These are phyloP conservation scores for Neonectria neomacrospora DNA, from an alignment of 2,329 filamentous ascomycete species.

Conservation along the genomic window DNA sequence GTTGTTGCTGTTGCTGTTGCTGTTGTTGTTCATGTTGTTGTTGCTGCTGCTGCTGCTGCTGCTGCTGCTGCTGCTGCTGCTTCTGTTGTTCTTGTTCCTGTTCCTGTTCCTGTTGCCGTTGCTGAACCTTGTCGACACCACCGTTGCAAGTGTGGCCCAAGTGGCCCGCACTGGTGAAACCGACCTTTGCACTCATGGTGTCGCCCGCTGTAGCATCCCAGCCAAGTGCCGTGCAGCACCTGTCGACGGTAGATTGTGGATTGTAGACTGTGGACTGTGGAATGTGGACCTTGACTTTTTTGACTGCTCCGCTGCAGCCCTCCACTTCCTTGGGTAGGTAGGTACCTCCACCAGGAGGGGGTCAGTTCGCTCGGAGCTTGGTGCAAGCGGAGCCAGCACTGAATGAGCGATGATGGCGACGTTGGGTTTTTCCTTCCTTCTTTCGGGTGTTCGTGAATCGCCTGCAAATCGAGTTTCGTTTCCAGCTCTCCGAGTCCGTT, in stretches of 20 bases:
- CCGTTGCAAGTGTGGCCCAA: slow-evolving; percentile 30
- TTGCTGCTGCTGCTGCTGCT: slow-evolving; percentile 14
- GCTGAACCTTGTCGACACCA: slow-evolving; percentile 33
- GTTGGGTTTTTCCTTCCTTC: not conserved
- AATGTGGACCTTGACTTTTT: not conserved
- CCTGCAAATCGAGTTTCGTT: slow-evolving; percentile 1
- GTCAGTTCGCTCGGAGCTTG: not conserved
- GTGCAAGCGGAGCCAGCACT: slow-evolving; percentile 17
- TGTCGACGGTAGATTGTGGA: not conserved
- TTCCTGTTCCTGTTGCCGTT: not conserved
- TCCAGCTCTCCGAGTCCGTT: not conserved
- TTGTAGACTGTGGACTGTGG: not conserved
- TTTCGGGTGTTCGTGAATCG: not conserved
- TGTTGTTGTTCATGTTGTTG: not conserved
- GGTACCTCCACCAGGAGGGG: slow-evolving; percentile 21
- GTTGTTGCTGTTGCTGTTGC: slow-evolving; percentile 20
- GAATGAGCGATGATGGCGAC: slow-evolving; percentile 2
- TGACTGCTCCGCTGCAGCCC: slow-evolving; percentile 18
- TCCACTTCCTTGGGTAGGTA: no score
- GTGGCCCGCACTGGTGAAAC: slow-evolving; percentile 46
- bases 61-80: no score
- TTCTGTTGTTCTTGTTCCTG: not conserved
- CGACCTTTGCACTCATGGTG: slow-evolving; percentile 45
- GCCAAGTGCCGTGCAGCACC: slow-evolving; percentile 35
- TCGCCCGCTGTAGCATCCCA: slow-evolving; percentile 42